Evolutionary conservation across 129 eudicot genomes (phyloP), one percentile per base, ranked within the genome.

Genomic region (Sambucus nigra): DNA sequence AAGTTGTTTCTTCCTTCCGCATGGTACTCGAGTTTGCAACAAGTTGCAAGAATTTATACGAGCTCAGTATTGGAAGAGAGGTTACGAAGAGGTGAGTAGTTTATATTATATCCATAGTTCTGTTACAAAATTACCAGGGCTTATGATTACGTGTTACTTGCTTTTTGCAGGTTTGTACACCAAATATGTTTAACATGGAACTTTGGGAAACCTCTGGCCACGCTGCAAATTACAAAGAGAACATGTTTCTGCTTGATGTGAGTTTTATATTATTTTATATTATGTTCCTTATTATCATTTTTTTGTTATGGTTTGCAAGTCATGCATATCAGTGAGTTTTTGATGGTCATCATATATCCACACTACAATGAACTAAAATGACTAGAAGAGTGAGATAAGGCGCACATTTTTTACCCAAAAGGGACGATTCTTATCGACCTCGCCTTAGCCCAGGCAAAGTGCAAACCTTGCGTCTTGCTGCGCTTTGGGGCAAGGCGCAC

Each of bases 181-280:
- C 99, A 29, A 91, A 82, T 69, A 82, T 91, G 80, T 91, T 57
- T 59, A 91, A 91, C 68, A 91, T 91, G 99, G 82, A 86, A 65
- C 74, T 91, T 31, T 91, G 99, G 99, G 94, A 91, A 72, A 80
- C 84, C 16, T 91, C 99, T 35, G 99, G 99, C 7, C 99, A 86
- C 73, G 95, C 98, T 35, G 91, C 89, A 35, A 91, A 91, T 66
- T 91, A 91, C 66, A 74, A 75, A 67, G 95, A 91, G 63, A 91
- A 91, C 69, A 91, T 91, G 99, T 91, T 91, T 74, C 71, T 74
- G 2, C 80, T 91, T 63, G 87, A 92, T 64, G 99, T 86, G 51
- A 55, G 84, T 44, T 13, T 35, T 35, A 7, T 35, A n/a, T n/a
- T n/a, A n/a, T n/a, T n/a, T n/a, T n/a, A n/a, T n/a, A n/a, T n/a